Evolutionary conservation across 345 rosid genomes (phyloP), one percentile per base, ranked within the genome.

Genomic region (Limnanthes douglasii): DNA sequence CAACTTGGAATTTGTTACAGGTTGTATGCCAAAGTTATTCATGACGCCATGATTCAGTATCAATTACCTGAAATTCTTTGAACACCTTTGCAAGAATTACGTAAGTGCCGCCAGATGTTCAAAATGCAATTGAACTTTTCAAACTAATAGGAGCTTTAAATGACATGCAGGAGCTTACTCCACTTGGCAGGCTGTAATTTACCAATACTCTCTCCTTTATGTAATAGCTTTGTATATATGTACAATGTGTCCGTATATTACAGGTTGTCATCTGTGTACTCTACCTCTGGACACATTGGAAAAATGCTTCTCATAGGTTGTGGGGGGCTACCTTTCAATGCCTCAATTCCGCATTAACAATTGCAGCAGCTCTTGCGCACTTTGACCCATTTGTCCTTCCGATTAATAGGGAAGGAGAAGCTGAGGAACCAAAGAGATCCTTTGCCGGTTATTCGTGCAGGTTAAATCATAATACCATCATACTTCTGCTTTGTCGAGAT

Each of bases 401-500:
- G 17, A 48, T 88, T 26, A 73, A 64, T 34, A 72, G 69, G 55
- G 79, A 77, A 63, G 73, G 66, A 30, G 90, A 83, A 62, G 97
- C 95, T 5, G 90, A 79, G 64, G 94, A 66, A 25, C 90, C 86
- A 12, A 88, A 83, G 57, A 64, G 77, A 68, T 83, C 60, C 15
- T 88, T 88, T 51, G 95, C 94, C 18, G 86, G 86, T 52, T 93
- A 79, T 56, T 79, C 95, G 38, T 83, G 94, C 95, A 88, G 97
- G 97, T 83, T 21, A 27, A 39, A 31, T 24, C 29, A 4, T 44
- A 7, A 11, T n/a, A n/a, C n/a, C n/a, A n/a, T n/a, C n/a, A n/a
- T n/a, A n/a, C n/a, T n/a, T n/a, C n/a, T n/a, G n/a, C n/a, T n/a
- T n/a, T n/a, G n/a, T n/a, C n/a, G n/a, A n/a, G n/a, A n/a, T n/a